These are phyloP conservation scores for Acacia acuminata DNA, from an alignment of 306 rosid genomes.

Conservation along the genomic window DNA sequence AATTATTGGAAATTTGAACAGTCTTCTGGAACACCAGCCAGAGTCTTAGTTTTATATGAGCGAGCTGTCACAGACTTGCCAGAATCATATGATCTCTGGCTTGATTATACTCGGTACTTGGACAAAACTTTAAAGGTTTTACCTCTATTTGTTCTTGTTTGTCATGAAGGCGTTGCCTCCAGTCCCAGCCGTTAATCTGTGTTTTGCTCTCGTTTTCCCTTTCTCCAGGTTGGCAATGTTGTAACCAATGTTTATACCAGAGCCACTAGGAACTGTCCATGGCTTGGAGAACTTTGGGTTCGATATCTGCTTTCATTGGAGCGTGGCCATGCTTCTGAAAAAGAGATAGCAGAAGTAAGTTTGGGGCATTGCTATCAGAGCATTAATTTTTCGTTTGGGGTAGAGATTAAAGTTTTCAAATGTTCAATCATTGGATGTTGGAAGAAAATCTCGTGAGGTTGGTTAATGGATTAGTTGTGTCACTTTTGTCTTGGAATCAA, in stretches of 20 bases:
- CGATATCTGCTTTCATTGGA: slow-evolving; percentile 78
- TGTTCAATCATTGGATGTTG: background rate
- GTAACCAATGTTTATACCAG: slow-evolving; percentile 70
- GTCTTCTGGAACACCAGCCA: slow-evolving; percentile 75
- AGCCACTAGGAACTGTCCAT: slow-evolving; percentile 87
- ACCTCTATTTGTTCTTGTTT: slow-evolving; percentile 6
- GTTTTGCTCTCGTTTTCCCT: slow-evolving; percentile 9
- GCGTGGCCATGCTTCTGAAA: slow-evolving; percentile 74
- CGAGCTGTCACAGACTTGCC: slow-evolving; percentile 88
- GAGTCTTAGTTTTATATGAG: slow-evolving; percentile 81
- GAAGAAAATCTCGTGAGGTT: background rate
- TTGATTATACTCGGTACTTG: slow-evolving; percentile 76
- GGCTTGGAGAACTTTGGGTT: slow-evolving; percentile 92
- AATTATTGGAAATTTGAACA: slow-evolving; percentile 80
- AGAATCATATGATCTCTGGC: slow-evolving; percentile 75
- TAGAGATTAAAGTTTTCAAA: slow-evolving; percentile 24
- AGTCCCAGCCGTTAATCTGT: slow-evolving; percentile 12
- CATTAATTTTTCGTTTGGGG: slow-evolving; percentile 21
- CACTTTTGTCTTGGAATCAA: slow-evolving; percentile 19
- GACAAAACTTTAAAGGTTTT: slow-evolving; percentile 90
- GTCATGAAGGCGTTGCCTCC: slow-evolving; percentile 9
- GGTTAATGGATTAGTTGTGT: slow-evolving; percentile 14
- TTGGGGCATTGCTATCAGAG: slow-evolving; percentile 15
- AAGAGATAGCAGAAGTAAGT: slow-evolving; percentile 76
- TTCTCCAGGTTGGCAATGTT: slow-evolving; percentile 66